phyloP scores from a whole-genome alignment of 805 yeast genomes.

The Komagataella ulmi region DNA sequence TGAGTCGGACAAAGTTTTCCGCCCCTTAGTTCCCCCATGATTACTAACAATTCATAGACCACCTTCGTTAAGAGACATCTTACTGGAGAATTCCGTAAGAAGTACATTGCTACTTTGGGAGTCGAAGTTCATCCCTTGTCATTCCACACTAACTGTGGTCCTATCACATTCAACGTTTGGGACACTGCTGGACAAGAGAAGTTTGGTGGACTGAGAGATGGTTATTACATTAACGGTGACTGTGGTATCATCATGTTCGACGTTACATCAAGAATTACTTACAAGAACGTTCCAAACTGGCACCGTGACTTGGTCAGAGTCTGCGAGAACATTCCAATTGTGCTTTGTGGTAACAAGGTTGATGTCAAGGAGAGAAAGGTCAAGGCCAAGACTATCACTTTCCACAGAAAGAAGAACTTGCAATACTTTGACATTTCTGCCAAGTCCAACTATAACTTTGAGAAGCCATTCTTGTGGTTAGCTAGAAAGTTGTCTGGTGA shows the following conservation, averaged over 20 bases:
- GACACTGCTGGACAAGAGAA: constrained; percentile 99
- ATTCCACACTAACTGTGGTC: constrained; percentile 97
- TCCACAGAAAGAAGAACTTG: constrained; percentile 99
- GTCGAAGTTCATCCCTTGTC: constrained; percentile 98
- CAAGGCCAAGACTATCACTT: constrained; percentile 98
- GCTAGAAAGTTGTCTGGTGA: constrained; percentile 98
- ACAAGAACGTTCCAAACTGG: constrained; percentile 99
- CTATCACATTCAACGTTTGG: constrained; percentile 98
- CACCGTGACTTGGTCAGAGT: constrained; percentile 99
- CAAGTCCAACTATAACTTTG: constrained; percentile 98
- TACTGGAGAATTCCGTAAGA: constrained; percentile 98
- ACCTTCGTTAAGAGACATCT: constrained; percentile 99
- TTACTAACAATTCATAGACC: constrained; percentile 33
- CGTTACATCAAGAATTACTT: constrained; percentile 98
- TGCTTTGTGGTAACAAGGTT: constrained; percentile 98
- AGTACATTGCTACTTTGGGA: constrained; percentile 98
- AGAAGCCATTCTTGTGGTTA: constrained; percentile 99
- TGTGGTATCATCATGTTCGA: constrained; percentile 99
- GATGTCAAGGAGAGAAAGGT: constrained; percentile 99
- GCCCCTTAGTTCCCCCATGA: neutral
- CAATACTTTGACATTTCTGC: constrained; percentile 99
- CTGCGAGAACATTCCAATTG: constrained; percentile 99
- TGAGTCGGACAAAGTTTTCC: neutral
- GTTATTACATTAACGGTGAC: constrained; percentile 98
- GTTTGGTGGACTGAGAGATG: constrained; percentile 99